Conservation (phyloP, 2,329 filamentous ascomycete genomes). For the Pyrenochaeta sp. region DNA sequence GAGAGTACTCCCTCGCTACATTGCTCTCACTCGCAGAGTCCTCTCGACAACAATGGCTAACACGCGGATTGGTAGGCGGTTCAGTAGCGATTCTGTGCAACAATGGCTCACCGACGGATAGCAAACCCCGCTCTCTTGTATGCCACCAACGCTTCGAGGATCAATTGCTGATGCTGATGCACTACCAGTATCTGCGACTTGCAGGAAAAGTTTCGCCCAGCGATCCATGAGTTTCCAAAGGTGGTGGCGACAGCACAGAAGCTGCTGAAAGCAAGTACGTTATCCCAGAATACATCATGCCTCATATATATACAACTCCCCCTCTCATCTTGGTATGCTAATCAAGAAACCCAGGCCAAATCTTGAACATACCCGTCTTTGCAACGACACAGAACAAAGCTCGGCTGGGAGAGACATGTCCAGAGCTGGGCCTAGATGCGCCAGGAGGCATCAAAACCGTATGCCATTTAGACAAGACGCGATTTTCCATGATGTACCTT, state of each 20-base stretch:
- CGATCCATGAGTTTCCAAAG: slow-evolving; percentile 85
- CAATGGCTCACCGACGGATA: slow-evolving; percentile 35
- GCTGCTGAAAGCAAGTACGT: slow-evolving; percentile 59
- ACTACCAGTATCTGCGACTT: slow-evolving; percentile 82
- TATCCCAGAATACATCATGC: slow-evolving; percentile 37
- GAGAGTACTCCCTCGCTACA: background rate
- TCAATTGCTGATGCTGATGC: slow-evolving; percentile 28
- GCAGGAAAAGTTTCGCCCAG: slow-evolving; percentile 88
- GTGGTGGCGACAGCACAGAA: slow-evolving; percentile 66
- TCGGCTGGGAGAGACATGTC: slow-evolving; percentile 81
- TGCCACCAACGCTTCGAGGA: slow-evolving; percentile 11
- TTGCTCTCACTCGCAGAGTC: slow-evolving; percentile 4
- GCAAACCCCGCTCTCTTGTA: slow-evolving; percentile 54
- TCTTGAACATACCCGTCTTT: slow-evolving; percentile 79
- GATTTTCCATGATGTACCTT: slow-evolving; percentile 79
- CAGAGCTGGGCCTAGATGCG: slow-evolving; percentile 68
- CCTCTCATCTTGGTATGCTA: slow-evolving; percentile 6
- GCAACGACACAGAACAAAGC: slow-evolving; percentile 84
- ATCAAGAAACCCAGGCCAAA: slow-evolving; percentile 50
- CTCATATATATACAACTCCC: background rate
- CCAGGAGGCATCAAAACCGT: slow-evolving; percentile 61
- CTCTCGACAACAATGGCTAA: slow-evolving; percentile 38
- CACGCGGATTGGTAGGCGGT: slow-evolving; percentile 41
- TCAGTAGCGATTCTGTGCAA: slow-evolving; percentile 16
- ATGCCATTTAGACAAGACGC: slow-evolving; percentile 80